phyloP scores from a whole-genome alignment of 805 yeast genomes.

The Lipomyces spencermartinsiae region DNA sequence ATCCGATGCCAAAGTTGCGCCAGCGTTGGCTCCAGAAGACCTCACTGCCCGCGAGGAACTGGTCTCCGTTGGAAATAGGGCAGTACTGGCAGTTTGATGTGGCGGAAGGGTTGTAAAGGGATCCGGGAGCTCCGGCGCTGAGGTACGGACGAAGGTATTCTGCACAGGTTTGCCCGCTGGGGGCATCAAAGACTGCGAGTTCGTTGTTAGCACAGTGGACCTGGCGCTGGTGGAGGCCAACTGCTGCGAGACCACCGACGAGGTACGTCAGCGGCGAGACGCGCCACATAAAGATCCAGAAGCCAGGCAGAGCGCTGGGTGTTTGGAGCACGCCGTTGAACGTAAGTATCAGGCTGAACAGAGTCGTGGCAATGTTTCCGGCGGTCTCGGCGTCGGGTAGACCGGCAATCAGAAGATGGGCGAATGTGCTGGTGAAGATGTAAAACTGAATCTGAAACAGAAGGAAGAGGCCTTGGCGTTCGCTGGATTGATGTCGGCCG shows the following conservation, averaged over 20 bases:
- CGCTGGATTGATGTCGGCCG: constrained; percentile 49
- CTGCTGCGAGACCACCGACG: constrained; percentile 59
- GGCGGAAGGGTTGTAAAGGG: constrained; percentile 42
- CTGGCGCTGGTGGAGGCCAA: constrained; percentile 55
- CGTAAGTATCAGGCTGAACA: constrained; percentile 62
- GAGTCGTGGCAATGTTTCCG: constrained; percentile 62
- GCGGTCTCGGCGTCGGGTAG: constrained; percentile 73
- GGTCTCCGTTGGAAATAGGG: background rate
- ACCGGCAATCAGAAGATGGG: constrained; percentile 59
- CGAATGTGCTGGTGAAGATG: constrained; percentile 58
- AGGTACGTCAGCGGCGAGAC: constrained; percentile 73
- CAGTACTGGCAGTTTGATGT: constrained; percentile 40
- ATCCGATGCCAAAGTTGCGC: constrained; percentile 68
- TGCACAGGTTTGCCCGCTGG: constrained; percentile 68
- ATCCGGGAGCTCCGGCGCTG: background rate
- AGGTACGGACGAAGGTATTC: constrained; percentile 47
- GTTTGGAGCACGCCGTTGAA: constrained; percentile 76
- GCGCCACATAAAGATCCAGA: constrained; percentile 85
- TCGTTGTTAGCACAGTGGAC: constrained; percentile 60
- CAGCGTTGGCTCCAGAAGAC: constrained; percentile 57
- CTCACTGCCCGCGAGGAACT: constrained; percentile 45
- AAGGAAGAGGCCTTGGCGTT: constrained; percentile 51
- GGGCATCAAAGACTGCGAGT: constrained; percentile 57
- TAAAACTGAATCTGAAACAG: constrained; percentile 59
- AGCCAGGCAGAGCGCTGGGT: constrained; percentile 66